Base-by-base conservation (phyloP, 2,329 filamentous ascomycete species). In the Cladosporium cucumerinum region DNA sequence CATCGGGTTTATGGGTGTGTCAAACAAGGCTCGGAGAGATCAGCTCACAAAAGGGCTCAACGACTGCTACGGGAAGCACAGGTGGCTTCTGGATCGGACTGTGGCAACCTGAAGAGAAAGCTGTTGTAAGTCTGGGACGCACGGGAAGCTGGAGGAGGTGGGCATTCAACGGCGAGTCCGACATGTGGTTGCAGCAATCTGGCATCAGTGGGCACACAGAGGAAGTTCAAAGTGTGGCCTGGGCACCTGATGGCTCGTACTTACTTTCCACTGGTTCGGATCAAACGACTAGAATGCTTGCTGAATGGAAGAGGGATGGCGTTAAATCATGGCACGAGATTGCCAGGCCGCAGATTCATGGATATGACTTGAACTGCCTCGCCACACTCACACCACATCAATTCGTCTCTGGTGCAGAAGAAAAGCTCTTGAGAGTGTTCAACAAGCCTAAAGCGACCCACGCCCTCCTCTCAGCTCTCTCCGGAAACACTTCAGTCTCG, bases 381-480 rank as follows among this genome's bases (percentile, higher is more conserved):
- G 90, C 93, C 73, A 85, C 88, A 0, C 82, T 97, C 5, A 88
- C 87, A 8, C 78, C 85, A 8, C 84, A 86, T 8, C 89, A 89
- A 70, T 99, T 99, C 74, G 89, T 98, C 25, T 96, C 93, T 2
- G 95, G 95, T 7, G 95, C 95, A 3, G 95, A 99, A 70, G 95
- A 99, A 81, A 99, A 99, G 79, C 86, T 99, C n/a, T 86, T 99
- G 76, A 89, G 95, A 26, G 94, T 99, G 1, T 99, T 99, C 77
- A 89, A 90, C 73, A 89, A 97, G 78, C 95, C 95, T 6, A 90
- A 87, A 74, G 89, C 90, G 10, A 62, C 60, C 23, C 49, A 62
- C 16, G 12, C 60, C n/a, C 60, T 62, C 25, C 59, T 75, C 0
- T 66, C 68, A 7, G 70, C 65, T 21, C 68, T 76, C 12, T 68